Conservation (phyloP, 306 rosid genomes). For the Sicyos edulis region DNA sequence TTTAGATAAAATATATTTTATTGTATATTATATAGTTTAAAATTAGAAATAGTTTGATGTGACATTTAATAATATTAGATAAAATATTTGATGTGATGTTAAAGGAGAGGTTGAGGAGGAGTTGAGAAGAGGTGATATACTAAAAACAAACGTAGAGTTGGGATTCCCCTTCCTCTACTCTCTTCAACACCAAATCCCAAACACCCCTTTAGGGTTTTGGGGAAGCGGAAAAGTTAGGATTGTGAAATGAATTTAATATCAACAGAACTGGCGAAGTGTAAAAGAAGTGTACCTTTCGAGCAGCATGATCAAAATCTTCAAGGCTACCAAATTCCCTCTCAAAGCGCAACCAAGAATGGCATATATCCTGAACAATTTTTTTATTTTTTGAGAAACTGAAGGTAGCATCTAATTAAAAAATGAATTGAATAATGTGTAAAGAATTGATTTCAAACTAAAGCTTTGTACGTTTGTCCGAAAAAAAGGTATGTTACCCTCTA, state of each 20-base stretch:
- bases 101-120: no score
- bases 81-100: no score
- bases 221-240: no score
- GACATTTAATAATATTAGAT: no score
- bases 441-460: background rate
- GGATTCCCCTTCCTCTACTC: no score
- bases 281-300: conserved; percentile 52
- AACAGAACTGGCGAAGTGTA: conserved; percentile 1
- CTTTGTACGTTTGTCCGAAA: background rate
- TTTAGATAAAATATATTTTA: no score
- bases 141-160: no score
- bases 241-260: background rate
- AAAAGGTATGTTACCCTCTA: background rate
- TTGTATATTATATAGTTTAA: no score
- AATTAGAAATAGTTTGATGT: no score
- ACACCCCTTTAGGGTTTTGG: no score
- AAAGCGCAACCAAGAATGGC: conserved; percentile 80
- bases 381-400: conserved; percentile 63
- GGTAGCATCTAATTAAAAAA: conserved; percentile 66
- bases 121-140: no score
- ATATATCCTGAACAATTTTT: conserved; percentile 97
- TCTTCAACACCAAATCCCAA: no score
- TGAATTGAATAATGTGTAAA: conserved; percentile 25
- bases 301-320: conserved; percentile 74
- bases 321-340: conserved; percentile 83